Conservation (phyloP, 2,329 filamentous ascomycete species). For the Fusarium sp. region DNA sequence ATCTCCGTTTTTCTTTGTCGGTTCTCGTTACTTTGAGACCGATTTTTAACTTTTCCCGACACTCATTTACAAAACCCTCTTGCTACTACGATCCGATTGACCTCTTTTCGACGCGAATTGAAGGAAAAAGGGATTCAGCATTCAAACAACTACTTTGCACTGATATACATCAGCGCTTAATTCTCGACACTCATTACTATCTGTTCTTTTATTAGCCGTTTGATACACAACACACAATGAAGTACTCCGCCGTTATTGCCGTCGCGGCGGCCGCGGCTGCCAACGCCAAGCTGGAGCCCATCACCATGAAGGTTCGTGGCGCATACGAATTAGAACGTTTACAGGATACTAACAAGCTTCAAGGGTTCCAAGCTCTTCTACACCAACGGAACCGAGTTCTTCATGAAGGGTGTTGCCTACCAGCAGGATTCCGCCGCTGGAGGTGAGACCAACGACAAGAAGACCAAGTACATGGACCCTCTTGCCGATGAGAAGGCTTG, state of each 20-base stretch:
- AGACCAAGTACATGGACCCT: constrained; percentile 83
- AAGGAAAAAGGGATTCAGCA: constrained; percentile 34
- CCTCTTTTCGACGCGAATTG: constrained; percentile 21
- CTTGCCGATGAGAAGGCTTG: constrained; percentile 78
- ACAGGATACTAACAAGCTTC: background rate
- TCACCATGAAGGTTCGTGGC: constrained; percentile 73
- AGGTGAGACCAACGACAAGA: constrained; percentile 58
- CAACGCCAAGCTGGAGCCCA: constrained; percentile 62
- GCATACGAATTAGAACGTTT: background rate
- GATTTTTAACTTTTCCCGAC: constrained; percentile 46
- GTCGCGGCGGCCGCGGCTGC: constrained; percentile 56
- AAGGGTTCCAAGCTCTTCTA: constrained; percentile 90
- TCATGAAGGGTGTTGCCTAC: constrained; percentile 94
- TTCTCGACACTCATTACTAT: constrained; percentile 37
- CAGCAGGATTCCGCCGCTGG: constrained; percentile 79
- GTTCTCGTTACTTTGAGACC: constrained; percentile 43
- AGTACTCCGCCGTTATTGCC: constrained; percentile 53
- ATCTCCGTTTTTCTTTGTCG: constrained; percentile 35
- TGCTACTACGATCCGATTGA: constrained; percentile 18
- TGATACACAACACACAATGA: constrained; percentile 47
- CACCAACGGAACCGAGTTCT: constrained; percentile 75
- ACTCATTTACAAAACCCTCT: constrained; percentile 44
- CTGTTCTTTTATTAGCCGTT: constrained; percentile 31
- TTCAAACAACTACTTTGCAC: constrained; percentile 28
- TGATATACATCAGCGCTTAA: constrained; percentile 22